Conservation (phyloP, 169 alveolate species). For the Ichthyophthirius multifiliis region DNA sequence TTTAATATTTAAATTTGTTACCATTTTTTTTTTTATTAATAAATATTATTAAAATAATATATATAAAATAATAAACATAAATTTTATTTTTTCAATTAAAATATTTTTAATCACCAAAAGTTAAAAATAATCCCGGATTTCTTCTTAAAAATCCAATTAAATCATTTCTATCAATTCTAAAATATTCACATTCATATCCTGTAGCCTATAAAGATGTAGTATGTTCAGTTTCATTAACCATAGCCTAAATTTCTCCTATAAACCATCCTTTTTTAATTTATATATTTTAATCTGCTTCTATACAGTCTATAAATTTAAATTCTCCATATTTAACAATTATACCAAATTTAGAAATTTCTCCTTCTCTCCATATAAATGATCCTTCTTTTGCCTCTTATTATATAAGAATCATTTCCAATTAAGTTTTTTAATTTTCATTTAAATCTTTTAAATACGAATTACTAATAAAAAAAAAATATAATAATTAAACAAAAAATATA, state of each 20-base stretch:
- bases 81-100: background rate
- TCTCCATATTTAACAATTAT: background rate
- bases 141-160: slow-evolving; percentile 16
- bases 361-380: background rate
- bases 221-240: background rate
- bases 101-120: slow-evolving; percentile 17
- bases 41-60: no score
- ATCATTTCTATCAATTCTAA: background rate
- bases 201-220: background rate
- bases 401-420: slow-evolving; percentile 7
- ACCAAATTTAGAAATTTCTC: background rate
- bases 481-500: background rate
- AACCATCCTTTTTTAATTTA: background rate
- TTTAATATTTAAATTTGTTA: no score
- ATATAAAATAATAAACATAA: background rate
- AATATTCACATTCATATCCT: background rate
- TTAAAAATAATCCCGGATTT: slow-evolving; percentile 13
- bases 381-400: background rate
- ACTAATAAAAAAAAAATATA: background rate
- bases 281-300: background rate
- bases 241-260: background rate
- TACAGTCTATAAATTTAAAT: background rate
- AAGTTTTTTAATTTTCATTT: background rate
- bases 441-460: slow-evolving; percentile 5
- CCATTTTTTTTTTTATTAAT: no score